Evolutionary conservation across 768 basidiomycete genomes (phyloP), one percentile per base, ranked within the genome.

Genomic region (Lentinula detonsa): DNA sequence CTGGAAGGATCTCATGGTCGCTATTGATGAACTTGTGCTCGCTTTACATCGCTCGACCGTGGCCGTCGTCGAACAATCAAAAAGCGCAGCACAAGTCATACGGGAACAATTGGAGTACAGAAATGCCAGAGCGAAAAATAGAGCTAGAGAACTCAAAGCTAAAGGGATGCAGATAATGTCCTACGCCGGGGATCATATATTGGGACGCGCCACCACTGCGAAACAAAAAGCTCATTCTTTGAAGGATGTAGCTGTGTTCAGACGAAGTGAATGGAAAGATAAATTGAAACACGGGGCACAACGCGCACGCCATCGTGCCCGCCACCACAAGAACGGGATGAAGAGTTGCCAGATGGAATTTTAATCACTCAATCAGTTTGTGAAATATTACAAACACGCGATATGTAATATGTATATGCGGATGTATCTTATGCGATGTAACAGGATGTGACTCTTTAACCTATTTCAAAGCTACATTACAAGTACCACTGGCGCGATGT

Each of bases 11-110:
- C 73, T 88, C 18, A 68, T 82, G 37, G 81, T 81, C 28, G 85
- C 84, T 3, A 74, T 88, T 34, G 86, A 88, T 64, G 82, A 78
- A 0, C 76, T 88, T 39, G 72, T 80, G 62, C 73, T 71, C 35
- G 79, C 78, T 46, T 79, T 87, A 57, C 77, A 76, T 10, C 75
- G 73, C 55, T 84, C 86, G 62, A 81, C 80, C 11, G 70, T 77
- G 39, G 65, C 65, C 23, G 70, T 81, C 56, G 70, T 85, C 43
- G 72, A 76, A 52, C 76, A 80, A 46, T 82, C 82, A 16, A 78
- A 77, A 74, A 80, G 74, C 66, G 82, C 72, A 51, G 79, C 77
- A 5, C 73, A 73, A 50, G 71, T 73, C 8, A 65, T 83, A 9
- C 77, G 73, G 46, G 80, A 82, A 16, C 75, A 76, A 2, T 68